Percentiles rank a stretch among this genome's conserved stretches.
These are phyloP conservation scores for Tardiomyces digboiensis DNA, from an alignment of 1,139 yeast genomes.

Conservation along the genomic window DNA sequence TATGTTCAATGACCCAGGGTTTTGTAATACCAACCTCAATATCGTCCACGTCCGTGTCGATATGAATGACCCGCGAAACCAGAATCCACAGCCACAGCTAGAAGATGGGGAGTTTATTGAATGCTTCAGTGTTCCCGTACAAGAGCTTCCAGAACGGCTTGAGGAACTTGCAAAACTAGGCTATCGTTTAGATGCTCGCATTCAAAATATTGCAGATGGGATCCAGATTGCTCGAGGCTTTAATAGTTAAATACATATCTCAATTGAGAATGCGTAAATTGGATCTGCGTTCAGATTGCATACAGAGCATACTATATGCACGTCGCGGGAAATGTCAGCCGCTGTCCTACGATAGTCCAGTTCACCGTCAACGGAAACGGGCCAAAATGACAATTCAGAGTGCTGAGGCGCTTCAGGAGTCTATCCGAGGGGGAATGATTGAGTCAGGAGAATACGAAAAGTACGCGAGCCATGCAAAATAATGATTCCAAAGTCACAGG, in stretches of 20 bases:
- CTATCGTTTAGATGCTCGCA: constrained; percentile 73
- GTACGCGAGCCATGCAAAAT: no score
- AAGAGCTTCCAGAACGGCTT: constrained; percentile 46
- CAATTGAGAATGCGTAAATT: no score
- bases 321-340: no score
- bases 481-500: no score
- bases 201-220: constrained; percentile 82
- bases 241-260: neutral
- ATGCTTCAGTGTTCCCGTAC: constrained; percentile 60
- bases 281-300: no score
- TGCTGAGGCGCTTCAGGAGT: neutral
- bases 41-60: constrained; percentile 77
- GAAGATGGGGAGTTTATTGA: constrained; percentile 91
- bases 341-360: no score
- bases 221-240: constrained; percentile 34
- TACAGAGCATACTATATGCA: no score
- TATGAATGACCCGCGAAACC: constrained; percentile 50
- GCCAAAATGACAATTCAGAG: neutral
- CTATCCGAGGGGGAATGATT: neutral
- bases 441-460: neutral
- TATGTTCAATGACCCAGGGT: constrained; percentile 86
- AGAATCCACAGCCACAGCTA: constrained; percentile 55
- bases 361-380: no score
- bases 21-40: constrained; percentile 82
- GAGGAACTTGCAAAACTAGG: constrained; percentile 49